Evolutionary conservation across 768 basidiomycete genomes (phyloP).

Genomic region (Pleurotus tuber-regium): DNA sequence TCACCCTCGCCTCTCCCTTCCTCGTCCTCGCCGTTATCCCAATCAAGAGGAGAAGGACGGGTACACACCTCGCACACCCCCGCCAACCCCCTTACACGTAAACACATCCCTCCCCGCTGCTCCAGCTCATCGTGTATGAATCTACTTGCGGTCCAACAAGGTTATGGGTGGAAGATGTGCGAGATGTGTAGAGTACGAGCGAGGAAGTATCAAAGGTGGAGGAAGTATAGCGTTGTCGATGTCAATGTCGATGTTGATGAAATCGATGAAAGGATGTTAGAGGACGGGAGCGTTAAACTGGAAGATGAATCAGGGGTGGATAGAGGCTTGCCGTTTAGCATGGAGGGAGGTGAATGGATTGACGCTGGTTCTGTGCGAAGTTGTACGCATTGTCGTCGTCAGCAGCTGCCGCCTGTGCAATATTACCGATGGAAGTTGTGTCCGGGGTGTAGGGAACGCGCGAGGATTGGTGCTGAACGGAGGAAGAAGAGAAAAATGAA

Average conservation of each 20-base stretch:
- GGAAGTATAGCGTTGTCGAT: neutral
- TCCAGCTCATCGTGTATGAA: neutral
- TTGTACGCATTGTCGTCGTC: no score
- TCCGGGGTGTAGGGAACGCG: no score
- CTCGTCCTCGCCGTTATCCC: neutral
- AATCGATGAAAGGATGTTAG: no score
- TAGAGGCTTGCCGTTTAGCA: no score
- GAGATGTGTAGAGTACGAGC: neutral
- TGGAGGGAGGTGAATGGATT: no score
- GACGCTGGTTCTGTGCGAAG: no score
- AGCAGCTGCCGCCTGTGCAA: no score
- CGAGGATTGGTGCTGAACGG: neutral
- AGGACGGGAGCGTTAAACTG: no score
- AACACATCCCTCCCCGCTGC: neutral
- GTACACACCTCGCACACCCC: neutral
- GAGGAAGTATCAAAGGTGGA: neutral
- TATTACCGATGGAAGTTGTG: no score
- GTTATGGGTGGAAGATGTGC: slow-evolving; percentile 5
- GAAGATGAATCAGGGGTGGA: no score
- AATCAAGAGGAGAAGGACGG: no score
- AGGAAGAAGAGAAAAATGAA: neutral
- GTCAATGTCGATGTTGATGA: no score
- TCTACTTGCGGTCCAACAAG: neutral
- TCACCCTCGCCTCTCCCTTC: neutral
- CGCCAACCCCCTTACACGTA: neutral